Conservation (phyloP, 1,284 basidiomycete species). For the Heterobasidion irregulare region DNA sequence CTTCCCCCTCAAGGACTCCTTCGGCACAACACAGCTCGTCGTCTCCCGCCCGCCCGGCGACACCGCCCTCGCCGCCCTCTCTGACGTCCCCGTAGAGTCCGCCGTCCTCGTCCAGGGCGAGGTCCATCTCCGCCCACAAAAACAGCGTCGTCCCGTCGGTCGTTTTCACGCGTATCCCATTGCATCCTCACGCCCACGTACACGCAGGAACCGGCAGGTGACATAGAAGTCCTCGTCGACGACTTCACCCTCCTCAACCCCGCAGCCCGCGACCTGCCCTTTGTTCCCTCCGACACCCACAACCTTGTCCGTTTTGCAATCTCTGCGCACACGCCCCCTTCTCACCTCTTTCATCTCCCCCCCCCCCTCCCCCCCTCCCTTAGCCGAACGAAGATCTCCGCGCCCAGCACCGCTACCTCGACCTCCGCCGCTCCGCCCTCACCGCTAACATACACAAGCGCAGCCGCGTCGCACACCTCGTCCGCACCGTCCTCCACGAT, state of each 20-base stretch:
- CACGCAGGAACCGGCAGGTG: constrained; percentile 51
- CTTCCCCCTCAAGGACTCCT: constrained; percentile 72
- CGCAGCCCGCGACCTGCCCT: constrained; percentile 64
- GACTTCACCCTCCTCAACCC: constrained; percentile 73
- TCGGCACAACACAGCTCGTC: constrained; percentile 74
- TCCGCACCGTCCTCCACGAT: constrained; percentile 69
- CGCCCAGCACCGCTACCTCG: constrained; percentile 80
- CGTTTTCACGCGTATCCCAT: constrained; percentile 5
- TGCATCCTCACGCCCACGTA: constrained; percentile 11
- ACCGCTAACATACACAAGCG: constrained; percentile 76
- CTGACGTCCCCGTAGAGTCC: constrained; percentile 65
- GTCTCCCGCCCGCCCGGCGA: constrained; percentile 24
- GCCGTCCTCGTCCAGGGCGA: constrained; percentile 68
- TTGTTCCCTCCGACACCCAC: constrained; percentile 69
- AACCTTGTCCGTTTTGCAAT: constrained; percentile 52
- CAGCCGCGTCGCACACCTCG: constrained; percentile 71
- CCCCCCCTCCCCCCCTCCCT: too few species aligned
- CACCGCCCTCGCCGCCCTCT: constrained; percentile 35
- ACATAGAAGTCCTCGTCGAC: constrained; percentile 76
- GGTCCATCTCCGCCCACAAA: constrained; percentile 56
- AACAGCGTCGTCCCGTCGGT: constrained; percentile 39
- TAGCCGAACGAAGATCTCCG: constrained; percentile 86
- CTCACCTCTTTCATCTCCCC: constrained; percentile 2
- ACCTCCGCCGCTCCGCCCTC: constrained; percentile 71
- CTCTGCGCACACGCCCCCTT: not conserved